phyloP scores from a whole-genome alignment of 345 rosid species.

The Linum usitatissimum region DNA sequence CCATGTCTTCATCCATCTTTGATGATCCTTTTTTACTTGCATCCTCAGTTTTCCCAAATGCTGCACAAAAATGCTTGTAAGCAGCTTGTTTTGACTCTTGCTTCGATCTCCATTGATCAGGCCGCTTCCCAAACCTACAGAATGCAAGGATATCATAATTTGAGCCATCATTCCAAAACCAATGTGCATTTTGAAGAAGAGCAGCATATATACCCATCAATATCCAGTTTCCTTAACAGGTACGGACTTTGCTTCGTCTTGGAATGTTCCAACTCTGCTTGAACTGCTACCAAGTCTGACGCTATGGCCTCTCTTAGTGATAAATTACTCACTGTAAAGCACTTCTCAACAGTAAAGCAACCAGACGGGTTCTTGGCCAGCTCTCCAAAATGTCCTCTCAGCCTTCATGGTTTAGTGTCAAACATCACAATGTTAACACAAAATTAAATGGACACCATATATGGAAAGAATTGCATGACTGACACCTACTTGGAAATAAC shows the following conservation, averaged over 20 bases:
- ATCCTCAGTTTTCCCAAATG: constrained; percentile 37
- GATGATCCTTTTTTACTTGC: background rate
- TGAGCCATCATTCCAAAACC: background rate
- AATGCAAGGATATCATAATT: background rate
- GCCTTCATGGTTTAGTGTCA: constrained; percentile 26
- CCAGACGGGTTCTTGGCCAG: constrained; percentile 61
- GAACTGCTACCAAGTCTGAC: constrained; percentile 53
- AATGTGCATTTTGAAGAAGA: background rate
- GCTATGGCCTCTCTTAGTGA: constrained; percentile 66
- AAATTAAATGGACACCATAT: background rate
- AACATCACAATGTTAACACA: background rate
- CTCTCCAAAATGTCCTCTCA: constrained; percentile 75
- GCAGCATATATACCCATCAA: constrained; percentile 48
- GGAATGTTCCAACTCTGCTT: constrained; percentile 32
- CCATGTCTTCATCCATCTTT: background rate
- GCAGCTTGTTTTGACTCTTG: constrained; percentile 70
- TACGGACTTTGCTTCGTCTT: constrained; percentile 78
- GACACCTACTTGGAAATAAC: constrained; percentile 57
- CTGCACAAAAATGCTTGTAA: constrained; percentile 47
- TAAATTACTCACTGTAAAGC: constrained; percentile 58
- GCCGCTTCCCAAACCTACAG: constrained; percentile 47
- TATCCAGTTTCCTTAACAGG: constrained; percentile 65
- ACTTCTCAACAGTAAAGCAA: constrained; percentile 77
- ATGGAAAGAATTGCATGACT: constrained; percentile 11
- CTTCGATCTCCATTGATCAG: constrained; percentile 73